Conservation (phyloP, 176 grass and related monocot species). For the Luzula sylvatica region DNA sequence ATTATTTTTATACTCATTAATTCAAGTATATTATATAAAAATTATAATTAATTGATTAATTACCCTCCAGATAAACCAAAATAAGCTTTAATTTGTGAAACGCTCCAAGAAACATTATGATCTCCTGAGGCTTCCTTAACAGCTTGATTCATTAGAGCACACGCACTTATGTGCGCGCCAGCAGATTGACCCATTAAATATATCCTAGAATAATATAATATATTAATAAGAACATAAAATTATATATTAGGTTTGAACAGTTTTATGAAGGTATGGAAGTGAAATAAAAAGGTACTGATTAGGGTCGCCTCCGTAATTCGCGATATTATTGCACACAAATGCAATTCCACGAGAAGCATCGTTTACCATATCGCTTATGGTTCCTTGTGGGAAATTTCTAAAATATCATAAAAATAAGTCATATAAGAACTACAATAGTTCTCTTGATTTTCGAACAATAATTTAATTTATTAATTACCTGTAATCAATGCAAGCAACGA, state of each 20-base stretch:
- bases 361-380: constrained; percentile 84
- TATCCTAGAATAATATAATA: constrained; percentile 41
- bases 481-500: constrained; percentile 99
- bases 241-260: too few species aligned
- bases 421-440: constrained; percentile 3
- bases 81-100: constrained; percentile 84
- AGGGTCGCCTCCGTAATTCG: constrained; percentile 82
- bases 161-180: constrained; percentile 90
- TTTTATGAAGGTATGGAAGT: not conserved
- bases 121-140: constrained; percentile 57
- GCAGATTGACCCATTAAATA: constrained; percentile 98
- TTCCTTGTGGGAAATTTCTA: constrained; percentile 99
- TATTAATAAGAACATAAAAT: not conserved
- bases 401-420: constrained; percentile 10
- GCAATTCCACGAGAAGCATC: constrained; percentile 95
- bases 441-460: not conserved
- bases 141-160: constrained; percentile 61
- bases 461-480: constrained; percentile 34
- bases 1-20: too few species aligned
- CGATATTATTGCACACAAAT: constrained; percentile 85
- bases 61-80: constrained; percentile 97
- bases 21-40: too few species aligned
- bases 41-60: constrained; percentile 3
- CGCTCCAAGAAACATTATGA: constrained; percentile 58
- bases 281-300: constrained; percentile 38